A percentile compares a stretch with the other conserved stretches of the same genome.
Evolutionary conservation across 306 rosid species (phyloP).

Genomic region (Corylus avellana): DNA sequence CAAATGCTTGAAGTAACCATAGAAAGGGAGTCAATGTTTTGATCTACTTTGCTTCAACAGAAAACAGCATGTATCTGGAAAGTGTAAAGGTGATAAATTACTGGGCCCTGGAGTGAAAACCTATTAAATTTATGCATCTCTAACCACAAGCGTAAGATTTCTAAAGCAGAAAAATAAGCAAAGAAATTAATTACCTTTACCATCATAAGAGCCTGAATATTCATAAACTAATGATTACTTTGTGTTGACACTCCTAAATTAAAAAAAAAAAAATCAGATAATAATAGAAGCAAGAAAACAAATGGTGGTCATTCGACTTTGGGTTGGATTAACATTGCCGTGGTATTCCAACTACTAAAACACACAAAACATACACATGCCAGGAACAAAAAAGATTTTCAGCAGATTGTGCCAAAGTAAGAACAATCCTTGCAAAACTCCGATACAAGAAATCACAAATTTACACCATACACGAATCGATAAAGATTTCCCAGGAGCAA

Average conservation of each 20-base stretch:
- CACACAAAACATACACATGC: neutral
- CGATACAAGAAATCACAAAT: neutral
- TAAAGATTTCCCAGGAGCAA: neutral
- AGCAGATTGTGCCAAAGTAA: neutral
- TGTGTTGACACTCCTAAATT: neutral
- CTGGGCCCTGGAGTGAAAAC: neutral
- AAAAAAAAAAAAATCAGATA: neutral
- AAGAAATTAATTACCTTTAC: neutral
- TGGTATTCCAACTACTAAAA: neutral
- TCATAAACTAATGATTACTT: neutral
- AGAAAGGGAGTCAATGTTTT: conserved; percentile 13
- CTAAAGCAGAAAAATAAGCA: neutral
- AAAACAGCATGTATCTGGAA: conserved; percentile 1
- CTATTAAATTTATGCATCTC: neutral
- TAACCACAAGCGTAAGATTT: neutral
- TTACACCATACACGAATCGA: neutral
- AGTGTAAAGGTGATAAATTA: neutral
- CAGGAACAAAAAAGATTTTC: neutral
- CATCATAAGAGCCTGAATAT: neutral
- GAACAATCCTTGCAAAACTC: neutral
- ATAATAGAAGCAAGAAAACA: neutral
- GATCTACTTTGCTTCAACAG: conserved; percentile 16
- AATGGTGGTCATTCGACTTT: neutral
- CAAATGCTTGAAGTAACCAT: conserved; percentile 20
- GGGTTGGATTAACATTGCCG: neutral